These are phyloP conservation scores for Curvularia eragrostidis DNA, from an alignment of 2,329 filamentous ascomycete genomes.

Conservation along the genomic window DNA sequence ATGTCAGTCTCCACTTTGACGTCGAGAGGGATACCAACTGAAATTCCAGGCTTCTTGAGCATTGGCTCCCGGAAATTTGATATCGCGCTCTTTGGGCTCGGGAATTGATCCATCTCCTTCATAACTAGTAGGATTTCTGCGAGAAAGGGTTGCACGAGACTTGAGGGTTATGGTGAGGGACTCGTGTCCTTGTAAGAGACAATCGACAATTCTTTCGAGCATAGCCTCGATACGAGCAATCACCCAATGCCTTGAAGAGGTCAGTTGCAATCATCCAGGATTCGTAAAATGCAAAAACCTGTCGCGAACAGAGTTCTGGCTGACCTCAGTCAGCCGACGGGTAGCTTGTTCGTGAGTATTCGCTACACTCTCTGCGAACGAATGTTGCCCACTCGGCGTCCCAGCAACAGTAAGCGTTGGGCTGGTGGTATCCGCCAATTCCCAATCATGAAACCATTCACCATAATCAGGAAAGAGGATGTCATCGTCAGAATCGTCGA, in stretches of 20 bases:
- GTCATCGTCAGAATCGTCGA: conserved; percentile 30
- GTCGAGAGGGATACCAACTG: conserved; percentile 44
- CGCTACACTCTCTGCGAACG: background rate
- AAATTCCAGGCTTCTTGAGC: conserved; percentile 66
- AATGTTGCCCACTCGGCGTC: background rate
- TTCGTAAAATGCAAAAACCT: conserved; percentile 13
- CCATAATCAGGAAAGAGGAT: conserved; percentile 27
- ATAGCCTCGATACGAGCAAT: conserved; percentile 64
- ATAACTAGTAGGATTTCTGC: conserved; percentile 21
- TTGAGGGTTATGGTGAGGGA: conserved; percentile 59
- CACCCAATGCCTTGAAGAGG: conserved; percentile 43
- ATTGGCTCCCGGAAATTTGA: conserved; percentile 63
- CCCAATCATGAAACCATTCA: conserved; percentile 16
- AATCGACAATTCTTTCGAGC: conserved; percentile 60
- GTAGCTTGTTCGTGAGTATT: background rate
- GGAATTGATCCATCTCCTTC: conserved; percentile 14
- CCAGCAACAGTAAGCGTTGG: background rate
- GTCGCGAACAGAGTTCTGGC: conserved; percentile 15
- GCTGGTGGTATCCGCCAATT: background rate
- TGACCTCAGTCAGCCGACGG: background rate
- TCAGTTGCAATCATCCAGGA: conserved; percentile 9
- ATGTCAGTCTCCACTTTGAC: conserved; percentile 13
- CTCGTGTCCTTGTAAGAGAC: conserved; percentile 57
- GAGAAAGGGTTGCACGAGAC: conserved; percentile 37
- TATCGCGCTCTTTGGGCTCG: conserved; percentile 26